A percentile compares a stretch with the other conserved stretches of the same genome.
Conservation (phyloP, 2,329 filamentous ascomycete genomes). For the Fusarium multiceps region DNA sequence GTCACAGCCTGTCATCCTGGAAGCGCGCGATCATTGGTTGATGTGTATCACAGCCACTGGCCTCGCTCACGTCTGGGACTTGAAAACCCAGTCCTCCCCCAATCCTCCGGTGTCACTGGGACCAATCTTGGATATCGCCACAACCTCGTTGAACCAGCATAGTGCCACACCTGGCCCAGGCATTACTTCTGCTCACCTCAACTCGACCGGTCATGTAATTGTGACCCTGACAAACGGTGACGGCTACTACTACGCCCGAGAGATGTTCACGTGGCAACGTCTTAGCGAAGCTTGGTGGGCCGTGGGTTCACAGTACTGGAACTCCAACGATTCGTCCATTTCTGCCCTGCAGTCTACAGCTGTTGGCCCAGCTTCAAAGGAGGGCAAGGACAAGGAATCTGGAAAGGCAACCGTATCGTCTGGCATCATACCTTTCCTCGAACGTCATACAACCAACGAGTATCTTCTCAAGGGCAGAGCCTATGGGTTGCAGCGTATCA, state of each 20-base stretch:
- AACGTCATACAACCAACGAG: conserved; percentile 94
- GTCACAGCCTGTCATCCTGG: conserved; percentile 92
- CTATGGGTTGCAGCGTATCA: conserved; percentile 88
- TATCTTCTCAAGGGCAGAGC: conserved; percentile 91
- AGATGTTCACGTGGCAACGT: conserved; percentile 92
- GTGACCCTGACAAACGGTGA: conserved; percentile 96
- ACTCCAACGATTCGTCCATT: conserved; percentile 91
- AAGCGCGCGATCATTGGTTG: conserved; percentile 89
- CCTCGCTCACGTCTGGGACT: conserved; percentile 92
- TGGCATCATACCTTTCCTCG: conserved; percentile 91
- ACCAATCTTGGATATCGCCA: conserved; percentile 88
- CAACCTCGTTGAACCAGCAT: conserved; percentile 80
- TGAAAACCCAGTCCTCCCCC: conserved; percentile 82
- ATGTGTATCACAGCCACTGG: conserved; percentile 90
- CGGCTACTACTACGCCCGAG: conserved; percentile 87
- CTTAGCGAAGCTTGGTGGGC: conserved; percentile 99
- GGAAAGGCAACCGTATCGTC: conserved; percentile 75
- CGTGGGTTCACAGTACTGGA: conserved; percentile 98
- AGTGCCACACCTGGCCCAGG: conserved; percentile 80
- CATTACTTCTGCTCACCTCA: conserved; percentile 90
- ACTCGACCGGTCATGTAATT: conserved; percentile 85
- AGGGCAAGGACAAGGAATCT: conserved; percentile 59
- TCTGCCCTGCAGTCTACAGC: conserved; percentile 80
- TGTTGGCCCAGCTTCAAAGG: conserved; percentile 66
- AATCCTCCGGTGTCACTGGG: conserved; percentile 91